phyloP scores from a whole-genome alignment of 2,329 filamentous ascomycete genomes.

The Zymoseptoria ardabiliae region DNA sequence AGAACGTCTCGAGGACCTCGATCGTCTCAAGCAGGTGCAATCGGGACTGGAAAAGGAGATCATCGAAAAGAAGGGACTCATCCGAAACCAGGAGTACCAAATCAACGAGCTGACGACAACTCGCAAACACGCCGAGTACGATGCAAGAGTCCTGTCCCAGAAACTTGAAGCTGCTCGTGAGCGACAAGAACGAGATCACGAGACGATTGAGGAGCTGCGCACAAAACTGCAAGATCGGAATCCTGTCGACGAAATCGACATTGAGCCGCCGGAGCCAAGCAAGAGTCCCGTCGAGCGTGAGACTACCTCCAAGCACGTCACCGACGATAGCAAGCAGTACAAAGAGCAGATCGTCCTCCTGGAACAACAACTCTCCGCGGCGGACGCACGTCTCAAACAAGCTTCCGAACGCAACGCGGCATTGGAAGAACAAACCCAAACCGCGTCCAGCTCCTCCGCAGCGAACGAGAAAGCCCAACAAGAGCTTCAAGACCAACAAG shows the following conservation, averaged over 20 bases:
- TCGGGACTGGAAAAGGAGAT: constrained; percentile 43
- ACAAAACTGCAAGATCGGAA: constrained; percentile 38
- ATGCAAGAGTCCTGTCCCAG: constrained; percentile 40
- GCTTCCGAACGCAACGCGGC: constrained; percentile 24
- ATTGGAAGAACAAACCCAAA: constrained; percentile 23
- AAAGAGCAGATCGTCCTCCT: constrained; percentile 26
- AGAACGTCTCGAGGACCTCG: constrained; percentile 39
- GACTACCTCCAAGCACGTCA: neutral
- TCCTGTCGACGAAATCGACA: constrained; percentile 25
- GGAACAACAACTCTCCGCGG: constrained; percentile 27
- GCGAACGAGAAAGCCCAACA: constrained; percentile 15
- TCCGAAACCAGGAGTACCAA: constrained; percentile 45
- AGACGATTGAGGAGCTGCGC: constrained; percentile 41
- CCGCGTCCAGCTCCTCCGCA: constrained; percentile 6
- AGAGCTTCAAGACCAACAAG: constrained; percentile 22
- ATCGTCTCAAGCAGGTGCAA: constrained; percentile 39
- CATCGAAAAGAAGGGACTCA: constrained; percentile 43
- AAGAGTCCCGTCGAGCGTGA: constrained; percentile 9
- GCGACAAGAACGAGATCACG: constrained; percentile 41
- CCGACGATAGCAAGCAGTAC: constrained; percentile 24
- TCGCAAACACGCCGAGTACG: constrained; percentile 41
- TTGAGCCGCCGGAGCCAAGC: constrained; percentile 10
- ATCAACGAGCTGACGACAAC: constrained; percentile 46
- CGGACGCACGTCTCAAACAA: constrained; percentile 28
- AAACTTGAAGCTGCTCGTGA: constrained; percentile 42